phyloP scores from a whole-genome alignment of 1,284 basidiomycete species.

The Sporisorium scitamineum region DNA sequence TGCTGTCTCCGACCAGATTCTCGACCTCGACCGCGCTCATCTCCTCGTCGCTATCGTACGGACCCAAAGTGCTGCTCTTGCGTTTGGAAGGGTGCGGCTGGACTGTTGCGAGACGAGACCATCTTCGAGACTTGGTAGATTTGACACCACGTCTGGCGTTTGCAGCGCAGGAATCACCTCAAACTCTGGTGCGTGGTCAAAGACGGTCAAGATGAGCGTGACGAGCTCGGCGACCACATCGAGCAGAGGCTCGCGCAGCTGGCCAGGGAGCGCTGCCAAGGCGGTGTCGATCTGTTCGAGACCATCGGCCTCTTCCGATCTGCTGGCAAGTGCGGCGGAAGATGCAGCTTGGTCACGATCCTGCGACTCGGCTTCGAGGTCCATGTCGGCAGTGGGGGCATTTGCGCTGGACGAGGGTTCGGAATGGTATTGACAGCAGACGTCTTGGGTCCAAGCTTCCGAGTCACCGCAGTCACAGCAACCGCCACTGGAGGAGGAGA shows the following conservation, averaged over 20 bases:
- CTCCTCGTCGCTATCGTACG: constrained; percentile 45
- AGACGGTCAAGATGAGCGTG: constrained; percentile 85
- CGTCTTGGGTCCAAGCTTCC: constrained; percentile 65
- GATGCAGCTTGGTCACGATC: neutral
- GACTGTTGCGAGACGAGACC: constrained; percentile 19
- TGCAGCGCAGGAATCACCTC: constrained; percentile 73
- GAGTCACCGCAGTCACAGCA: constrained; percentile 69
- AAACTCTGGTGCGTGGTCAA: constrained; percentile 87
- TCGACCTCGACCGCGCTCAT: constrained; percentile 52
- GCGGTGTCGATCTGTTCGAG: constrained; percentile 38
- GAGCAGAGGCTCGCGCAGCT: constrained; percentile 79
- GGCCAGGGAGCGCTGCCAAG: constrained; percentile 56
- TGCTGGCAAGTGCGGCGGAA: neutral
- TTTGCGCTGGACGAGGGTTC: constrained; percentile 11
- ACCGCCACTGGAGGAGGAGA: constrained; percentile 61
- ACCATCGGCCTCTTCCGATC: constrained; percentile 23
- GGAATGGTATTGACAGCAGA: constrained; percentile 64
- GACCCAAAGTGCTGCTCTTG: constrained; percentile 25
- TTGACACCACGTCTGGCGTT: constrained; percentile 75
- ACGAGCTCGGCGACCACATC: constrained; percentile 81
- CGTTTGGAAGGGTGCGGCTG: constrained; percentile 39
- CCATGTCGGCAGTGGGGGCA: constrained; percentile 26
- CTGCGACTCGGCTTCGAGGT: constrained; percentile 34
- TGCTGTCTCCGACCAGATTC: constrained; percentile 41
- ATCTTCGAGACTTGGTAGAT: constrained; percentile 71